phyloP scores from a whole-genome alignment of 1,284 basidiomycete genomes.

The Austropuccinia psidii region DNA sequence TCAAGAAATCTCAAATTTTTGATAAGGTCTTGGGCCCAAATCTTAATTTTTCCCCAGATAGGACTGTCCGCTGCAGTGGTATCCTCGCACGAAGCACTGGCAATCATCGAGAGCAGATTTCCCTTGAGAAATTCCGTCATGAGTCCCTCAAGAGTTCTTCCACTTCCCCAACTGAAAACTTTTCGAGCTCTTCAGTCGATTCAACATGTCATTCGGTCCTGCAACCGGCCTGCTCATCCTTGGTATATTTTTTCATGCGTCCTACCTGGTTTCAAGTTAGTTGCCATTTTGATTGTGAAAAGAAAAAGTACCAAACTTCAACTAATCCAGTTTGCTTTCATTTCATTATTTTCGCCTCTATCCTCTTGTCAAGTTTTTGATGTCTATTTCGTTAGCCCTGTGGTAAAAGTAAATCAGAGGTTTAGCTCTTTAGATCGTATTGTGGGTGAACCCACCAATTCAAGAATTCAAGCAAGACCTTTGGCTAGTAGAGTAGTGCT shows the following conservation, averaged over 20 bases:
- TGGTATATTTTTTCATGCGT: conserved; percentile 65
- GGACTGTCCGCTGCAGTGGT: no score
- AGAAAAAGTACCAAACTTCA: neutral
- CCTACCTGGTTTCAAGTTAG: conserved; percentile 59
- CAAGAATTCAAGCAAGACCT: conserved; percentile 51
- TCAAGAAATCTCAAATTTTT: no score
- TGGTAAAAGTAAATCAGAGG: conserved; percentile 41
- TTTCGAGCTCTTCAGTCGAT: no score
- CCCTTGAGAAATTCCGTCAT: no score
- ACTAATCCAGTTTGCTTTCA: conserved; percentile 40
- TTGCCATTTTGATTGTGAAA: conserved; percentile 24
- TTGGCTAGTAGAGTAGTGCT: conserved; percentile 68
- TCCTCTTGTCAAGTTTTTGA: conserved; percentile 57
- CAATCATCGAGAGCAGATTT: no score
- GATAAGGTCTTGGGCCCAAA: no score
- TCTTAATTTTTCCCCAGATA: no score
- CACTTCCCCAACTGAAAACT: no score
- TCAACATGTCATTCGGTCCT: no score
- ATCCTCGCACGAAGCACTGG: no score
- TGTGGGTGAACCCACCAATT: conserved; percentile 64
- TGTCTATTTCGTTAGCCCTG: conserved; percentile 67
- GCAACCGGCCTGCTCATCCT: conserved; percentile 53
- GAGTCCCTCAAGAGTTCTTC: no score
- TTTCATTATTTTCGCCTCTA: conserved; percentile 1
- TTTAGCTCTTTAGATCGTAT: conserved; percentile 35